Base-by-base conservation (phyloP, 495 filamentous ascomycete species). In the Podospora conica region DNA sequence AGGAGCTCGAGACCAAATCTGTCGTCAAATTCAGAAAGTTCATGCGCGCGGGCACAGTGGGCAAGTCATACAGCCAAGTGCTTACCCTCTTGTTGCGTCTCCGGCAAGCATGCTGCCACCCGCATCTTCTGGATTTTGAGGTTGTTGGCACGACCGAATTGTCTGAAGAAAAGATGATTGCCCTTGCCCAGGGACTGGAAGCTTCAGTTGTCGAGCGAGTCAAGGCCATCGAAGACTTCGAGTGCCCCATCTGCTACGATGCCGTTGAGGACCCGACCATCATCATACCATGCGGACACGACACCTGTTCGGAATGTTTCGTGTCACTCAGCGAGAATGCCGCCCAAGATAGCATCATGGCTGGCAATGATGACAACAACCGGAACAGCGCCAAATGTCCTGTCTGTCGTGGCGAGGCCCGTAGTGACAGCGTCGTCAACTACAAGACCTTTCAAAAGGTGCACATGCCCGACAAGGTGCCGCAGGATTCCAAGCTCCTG, bases 91-190 rank as follows among this genome's bases (percentile, higher is more conserved):
- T 98, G 56, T 82, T 98, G 12, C 90, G 94, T 15, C 85, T 98
- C 9, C 85, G 91, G n/a, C 95, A 98, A 76, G 90, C 90, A 29
- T 95, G 91, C 71, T 96, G 92, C 69, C 95, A 98, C 76, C 93
- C 93, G 1, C 91, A 96, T 73, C 80, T 98, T n/a, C 93, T 80
- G 11, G 92, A 94, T 64, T 87, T 90, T 67, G 87, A 86, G 23
- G 79, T 86, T 63, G 79, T 81, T n/a, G 78, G 65, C 71, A 77
- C 68, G 74, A 77, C 63, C 66, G 63, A 71, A 53, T 58, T 84
- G 54, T 72, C 82, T 10, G 78, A 82, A 2, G 84, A 87, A 1
- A 80, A 85, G 8, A 85, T 92, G 78, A 60, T 86, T 12, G 82
- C 81, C 9, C 82, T 95, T 22, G 92, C 93, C 0, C 84, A 84